Evolutionary conservation across 352 stramenopile species (phyloP), one percentile per base, ranked within the genome.

Genomic region (Pythium rhizo-oryzae): DNA sequence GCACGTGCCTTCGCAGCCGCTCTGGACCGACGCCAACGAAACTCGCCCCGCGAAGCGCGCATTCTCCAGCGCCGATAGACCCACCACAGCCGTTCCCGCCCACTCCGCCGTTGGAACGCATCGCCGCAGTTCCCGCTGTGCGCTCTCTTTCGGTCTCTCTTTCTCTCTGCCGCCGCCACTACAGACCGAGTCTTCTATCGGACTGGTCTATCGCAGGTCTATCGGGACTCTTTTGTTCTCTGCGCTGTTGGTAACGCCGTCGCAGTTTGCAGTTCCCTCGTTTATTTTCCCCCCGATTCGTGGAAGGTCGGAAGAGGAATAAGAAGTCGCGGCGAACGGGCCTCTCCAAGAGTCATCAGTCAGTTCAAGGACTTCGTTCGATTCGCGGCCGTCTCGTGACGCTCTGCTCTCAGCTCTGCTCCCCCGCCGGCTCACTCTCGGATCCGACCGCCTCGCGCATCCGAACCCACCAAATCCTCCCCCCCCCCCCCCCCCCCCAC

Each of bases 291-390:
- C 23, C 58, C 8, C 35, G 11, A 8, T 69, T 55, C 21, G 13
- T 37, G 55, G 56, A 64, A 70, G 54, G 33, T 64, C 35, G 63
- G 55, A 70, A 62, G 39, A 55, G 25, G 60, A 59, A 67, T 67
- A 67, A 70, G 63, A 70, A 70, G 63, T 59, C 41, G 55, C 55
- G 33, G 41, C 54, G 23, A 23, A 56, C 51, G 19, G 30, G 37
- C 53, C 23, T 19, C 43, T n/a, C 23, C 54, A 35, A 39, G 13
- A 35, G 43, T 51, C 43, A 43, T 28, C 53, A 70, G 63, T 70
- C 63, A 70, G 55, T 68, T 68, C 30, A 50, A 61, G 39, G 28
- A 68, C 49, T 68, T 59, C 47, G 60, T 49, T 51, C 50, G 15
- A 61, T 62, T 62, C 47, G 30, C 55, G 44, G 24, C 24, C 3